phyloP scores from a whole-genome alignment of 1,284 basidiomycete species.

The Trichosporon sp. region DNA sequence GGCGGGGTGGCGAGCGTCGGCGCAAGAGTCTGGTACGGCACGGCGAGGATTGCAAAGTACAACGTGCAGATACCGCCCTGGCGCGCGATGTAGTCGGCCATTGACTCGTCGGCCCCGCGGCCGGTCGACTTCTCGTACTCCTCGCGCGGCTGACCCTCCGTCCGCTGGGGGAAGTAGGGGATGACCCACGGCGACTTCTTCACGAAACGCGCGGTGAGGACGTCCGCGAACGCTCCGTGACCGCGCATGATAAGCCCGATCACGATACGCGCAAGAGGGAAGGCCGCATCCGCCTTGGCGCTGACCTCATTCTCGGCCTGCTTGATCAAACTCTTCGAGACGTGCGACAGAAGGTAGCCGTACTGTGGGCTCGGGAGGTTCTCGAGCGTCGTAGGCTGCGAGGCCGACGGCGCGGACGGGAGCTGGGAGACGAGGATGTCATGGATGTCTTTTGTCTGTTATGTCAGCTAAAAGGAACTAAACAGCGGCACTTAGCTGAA shows the following conservation, averaged over 20 bases:
- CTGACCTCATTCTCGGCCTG: slow-evolving; percentile 95
- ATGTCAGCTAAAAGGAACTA: slow-evolving; percentile 24
- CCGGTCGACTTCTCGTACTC: slow-evolving; percentile 72
- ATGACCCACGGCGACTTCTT: slow-evolving; percentile 70
- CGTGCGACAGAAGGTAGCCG: slow-evolving; percentile 77
- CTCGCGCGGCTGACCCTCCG: slow-evolving; percentile 59
- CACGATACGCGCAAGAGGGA: slow-evolving; percentile 77
- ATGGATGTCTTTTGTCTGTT: slow-evolving; percentile 68
- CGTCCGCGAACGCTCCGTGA: slow-evolving; percentile 66
- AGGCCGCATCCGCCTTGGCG: slow-evolving; percentile 80
- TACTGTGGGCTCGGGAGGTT: slow-evolving; percentile 58
- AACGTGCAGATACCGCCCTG: slow-evolving; percentile 81
- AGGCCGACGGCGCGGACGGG: slow-evolving; percentile 53
- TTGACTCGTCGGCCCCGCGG: slow-evolving; percentile 60
- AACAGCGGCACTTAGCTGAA: slow-evolving; percentile 22
- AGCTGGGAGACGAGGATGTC: slow-evolving; percentile 59
- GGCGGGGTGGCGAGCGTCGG: slow-evolving; percentile 41
- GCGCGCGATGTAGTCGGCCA: slow-evolving; percentile 71
- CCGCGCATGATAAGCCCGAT: slow-evolving; percentile 66
- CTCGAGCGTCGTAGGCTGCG: slow-evolving; percentile 55
- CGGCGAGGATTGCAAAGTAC: slow-evolving; percentile 77
- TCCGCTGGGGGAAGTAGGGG: slow-evolving; percentile 53
- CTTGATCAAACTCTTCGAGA: slow-evolving; percentile 82
- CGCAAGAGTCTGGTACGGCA: slow-evolving; percentile 50
- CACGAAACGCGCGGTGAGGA: slow-evolving; percentile 82